Evolutionary conservation across 306 rosid genomes (phyloP).

Genomic region (barrel medic (Medicago truncatula)): DNA sequence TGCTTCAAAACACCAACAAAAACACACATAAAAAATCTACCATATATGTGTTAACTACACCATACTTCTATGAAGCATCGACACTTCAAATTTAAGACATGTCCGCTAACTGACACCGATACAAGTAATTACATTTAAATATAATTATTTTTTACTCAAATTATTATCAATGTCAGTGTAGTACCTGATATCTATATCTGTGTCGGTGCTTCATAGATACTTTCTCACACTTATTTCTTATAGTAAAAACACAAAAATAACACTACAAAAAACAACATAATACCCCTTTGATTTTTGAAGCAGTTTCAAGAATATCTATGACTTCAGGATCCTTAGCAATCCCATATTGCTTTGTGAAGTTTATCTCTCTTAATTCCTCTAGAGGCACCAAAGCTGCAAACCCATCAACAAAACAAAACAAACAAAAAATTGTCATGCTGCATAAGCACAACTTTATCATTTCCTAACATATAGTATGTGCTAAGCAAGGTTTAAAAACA

Average conservation of each 20-base stretch:
- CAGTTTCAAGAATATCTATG: constrained; percentile 59
- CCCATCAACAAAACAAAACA: neutral
- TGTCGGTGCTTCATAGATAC: too few species aligned
- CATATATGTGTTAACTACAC: neutral
- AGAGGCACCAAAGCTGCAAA: constrained; percentile 76
- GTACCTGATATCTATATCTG: too few species aligned
- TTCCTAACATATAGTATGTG: neutral
- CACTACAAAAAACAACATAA: neutral
- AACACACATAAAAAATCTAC: neutral
- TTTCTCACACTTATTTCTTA: neutral
- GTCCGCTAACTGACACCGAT: too few species aligned
- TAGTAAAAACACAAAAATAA: neutral
- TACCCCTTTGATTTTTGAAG: constrained; percentile 65
- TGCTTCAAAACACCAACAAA: constrained; percentile 31
- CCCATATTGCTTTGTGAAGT: constrained; percentile 79
- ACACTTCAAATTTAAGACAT: too few species aligned
- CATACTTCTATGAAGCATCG: neutral
- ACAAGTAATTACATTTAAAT: neutral
- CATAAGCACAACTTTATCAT: neutral
- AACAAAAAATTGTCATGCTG: neutral
- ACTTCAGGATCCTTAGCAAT: constrained; percentile 67
- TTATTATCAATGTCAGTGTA: too few species aligned
- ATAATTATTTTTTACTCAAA: too few species aligned
- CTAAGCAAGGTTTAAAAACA: neutral
- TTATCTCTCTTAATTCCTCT: constrained; percentile 69